These are phyloP conservation scores for Phalaenopsis aphrodite DNA, from an alignment of 106 monocot species.

Conservation along the genomic window DNA sequence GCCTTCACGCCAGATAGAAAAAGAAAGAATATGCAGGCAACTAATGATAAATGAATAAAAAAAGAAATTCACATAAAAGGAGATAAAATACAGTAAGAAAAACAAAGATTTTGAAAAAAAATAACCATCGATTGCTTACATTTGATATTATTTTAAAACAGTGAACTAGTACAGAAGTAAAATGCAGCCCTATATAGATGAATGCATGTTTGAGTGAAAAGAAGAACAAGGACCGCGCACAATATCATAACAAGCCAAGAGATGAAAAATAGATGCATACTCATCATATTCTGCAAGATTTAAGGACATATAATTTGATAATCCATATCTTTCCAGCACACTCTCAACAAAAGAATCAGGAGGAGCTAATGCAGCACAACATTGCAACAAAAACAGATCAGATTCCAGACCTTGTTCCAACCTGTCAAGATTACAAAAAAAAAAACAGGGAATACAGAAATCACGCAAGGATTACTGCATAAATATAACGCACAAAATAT, in stretches of 20 bases:
- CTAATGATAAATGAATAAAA: not conserved
- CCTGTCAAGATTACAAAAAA: constrained; percentile 37
- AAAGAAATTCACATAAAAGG: not conserved
- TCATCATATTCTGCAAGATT: constrained; percentile 54
- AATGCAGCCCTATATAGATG: not conserved
- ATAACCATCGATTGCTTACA: too few relatives aligned
- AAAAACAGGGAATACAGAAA: not conserved
- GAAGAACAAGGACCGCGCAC: not conserved
- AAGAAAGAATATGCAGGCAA: not conserved
- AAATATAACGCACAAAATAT: not conserved
- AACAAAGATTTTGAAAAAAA: not conserved
- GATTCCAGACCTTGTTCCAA: constrained; percentile 64
- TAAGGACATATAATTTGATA: constrained; percentile 59
- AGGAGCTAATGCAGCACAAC: constrained; percentile 95
- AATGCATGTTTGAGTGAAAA: not conserved
- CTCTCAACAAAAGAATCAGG: constrained; percentile 74
- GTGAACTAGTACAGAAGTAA: not conserved
- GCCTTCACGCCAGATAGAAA: not conserved
- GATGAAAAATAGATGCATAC: constrained; percentile 38
- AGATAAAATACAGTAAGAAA: not conserved
- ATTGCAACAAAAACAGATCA: constrained; percentile 94
- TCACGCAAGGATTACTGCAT: not conserved
- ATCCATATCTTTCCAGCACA: constrained; percentile 85
- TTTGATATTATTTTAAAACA: too few relatives aligned
- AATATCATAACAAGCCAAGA: not conserved